These are phyloP conservation scores for Monilinia fructicola DNA, from an alignment of 2,329 filamentous ascomycete genomes.

Conservation along the genomic window DNA sequence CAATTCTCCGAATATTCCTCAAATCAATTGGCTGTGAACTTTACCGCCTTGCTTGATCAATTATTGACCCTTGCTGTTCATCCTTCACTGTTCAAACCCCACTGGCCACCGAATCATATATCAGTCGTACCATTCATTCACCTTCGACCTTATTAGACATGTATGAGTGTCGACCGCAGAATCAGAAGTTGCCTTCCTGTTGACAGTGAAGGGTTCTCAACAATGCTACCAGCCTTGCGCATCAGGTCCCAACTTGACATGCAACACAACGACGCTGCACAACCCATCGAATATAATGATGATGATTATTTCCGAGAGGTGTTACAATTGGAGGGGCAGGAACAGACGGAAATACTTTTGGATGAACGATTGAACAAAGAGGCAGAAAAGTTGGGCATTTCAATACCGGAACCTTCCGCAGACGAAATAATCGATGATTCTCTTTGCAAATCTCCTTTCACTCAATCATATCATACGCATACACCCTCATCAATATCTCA, in stretches of 20 bases:
- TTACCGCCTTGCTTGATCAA: conserved; percentile 15
- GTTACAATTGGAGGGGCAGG: conserved; percentile 33
- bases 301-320: conserved; percentile 37
- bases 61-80: conserved; percentile 10
- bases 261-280: conserved; percentile 20
- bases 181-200: conserved; percentile 7
- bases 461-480: conserved; percentile 32
- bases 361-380: conserved; percentile 34
- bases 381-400: conserved; percentile 38
- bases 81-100: not conserved
- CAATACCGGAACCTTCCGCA: conserved; percentile 29
- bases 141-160: conserved; percentile 6
- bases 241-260: conserved; percentile 23
- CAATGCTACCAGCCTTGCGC: conserved; percentile 23
- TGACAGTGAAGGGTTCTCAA: conserved; percentile 14
- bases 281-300: conserved; percentile 33
- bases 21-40: conserved; percentile 1
- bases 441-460: conserved; percentile 33
- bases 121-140: not conserved
- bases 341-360: conserved; percentile 33
- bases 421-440: conserved; percentile 26
- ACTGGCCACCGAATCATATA: not conserved
- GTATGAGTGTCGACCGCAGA: conserved; percentile 22
- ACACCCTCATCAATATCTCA: conserved; percentile 36
- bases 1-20: conserved; percentile 2